Base-by-base conservation (phyloP, 129 eudicot genomes). In the Chrysanthemum lavandulifolium region DNA sequence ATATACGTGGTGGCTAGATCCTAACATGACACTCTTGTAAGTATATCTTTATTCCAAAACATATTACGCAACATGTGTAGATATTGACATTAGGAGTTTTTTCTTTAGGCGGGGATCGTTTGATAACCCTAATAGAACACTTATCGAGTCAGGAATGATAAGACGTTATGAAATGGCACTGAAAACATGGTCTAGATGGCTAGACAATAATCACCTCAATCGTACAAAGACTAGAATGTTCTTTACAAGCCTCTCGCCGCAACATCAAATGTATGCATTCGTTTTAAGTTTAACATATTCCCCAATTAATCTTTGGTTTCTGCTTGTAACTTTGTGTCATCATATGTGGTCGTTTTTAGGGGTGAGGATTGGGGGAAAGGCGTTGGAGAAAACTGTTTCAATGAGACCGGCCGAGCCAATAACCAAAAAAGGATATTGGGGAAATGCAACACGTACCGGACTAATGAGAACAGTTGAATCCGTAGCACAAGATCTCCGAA, bases 171-270 rank as follows among this genome's bases (percentile, higher is more conserved):
- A 82, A 69, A 72, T 88, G 92, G 95, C 95, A 23, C 59, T 91
- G 11, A 76, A 78, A 73, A 84, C 96, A 31, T 91, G 96, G 96
- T 81, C 92, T 1, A 78, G 82, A 59, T 91, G 97, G 96, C 68
- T 91, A 80, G 96, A 86, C 14, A 50, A 76, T 27, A 50, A 76
- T 27, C 81, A 83, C 53, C 73, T 90, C 47, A 71, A 91, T 61
- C 87, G 85, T 9, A 68, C 76, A 43, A 85, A 73, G 73, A 83
- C 94, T 5, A 74, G 75, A 19, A 50, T 87, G 10, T 87, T 81
- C 76, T 90, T 84, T 83, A 83, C 77, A 72, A 82, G 91, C 84
- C 68, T 82, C 65, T 88, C 97, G 0, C 97, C 97, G 1, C 69
- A 79, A 57, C 97, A 91, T 64, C 67, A 79, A 56, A 68, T 71